These are phyloP conservation scores for Cladosporium halotolerans DNA, from an alignment of 2,329 filamentous ascomycete genomes.

Conservation along the genomic window DNA sequence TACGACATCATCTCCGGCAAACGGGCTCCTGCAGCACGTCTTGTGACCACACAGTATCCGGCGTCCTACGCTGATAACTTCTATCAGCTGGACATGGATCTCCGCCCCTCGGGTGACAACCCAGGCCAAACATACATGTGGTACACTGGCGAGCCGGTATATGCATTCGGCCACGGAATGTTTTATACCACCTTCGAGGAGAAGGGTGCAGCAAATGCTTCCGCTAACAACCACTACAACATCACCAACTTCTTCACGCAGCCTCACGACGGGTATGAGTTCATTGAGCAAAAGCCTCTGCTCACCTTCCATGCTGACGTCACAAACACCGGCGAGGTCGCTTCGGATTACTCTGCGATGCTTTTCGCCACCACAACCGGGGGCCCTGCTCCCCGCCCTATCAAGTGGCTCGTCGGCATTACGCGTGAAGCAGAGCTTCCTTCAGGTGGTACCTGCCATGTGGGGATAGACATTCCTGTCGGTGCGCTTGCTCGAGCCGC, in stretches of 20 bases:
- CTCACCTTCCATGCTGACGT: slow-evolving; percentile 32
- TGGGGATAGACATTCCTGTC: slow-evolving; percentile 33
- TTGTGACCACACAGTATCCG: slow-evolving; percentile 33
- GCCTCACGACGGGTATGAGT: slow-evolving; percentile 20
- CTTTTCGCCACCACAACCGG: slow-evolving; percentile 34
- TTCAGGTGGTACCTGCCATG: slow-evolving; percentile 11
- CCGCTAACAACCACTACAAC: slow-evolving; percentile 23
- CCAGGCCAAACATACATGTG: slow-evolving; percentile 42
- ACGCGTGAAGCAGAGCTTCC: slow-evolving; percentile 16
- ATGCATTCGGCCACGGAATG: slow-evolving; percentile 39
- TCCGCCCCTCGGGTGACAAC: slow-evolving; percentile 31
- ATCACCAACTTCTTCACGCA: slow-evolving; percentile 31
- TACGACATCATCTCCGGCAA: slow-evolving; percentile 39
- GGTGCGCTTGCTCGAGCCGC: slow-evolving; percentile 35
- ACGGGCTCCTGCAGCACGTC: slow-evolving; percentile 36
- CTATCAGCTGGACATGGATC: slow-evolving; percentile 21
- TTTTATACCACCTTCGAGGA: slow-evolving; percentile 39
- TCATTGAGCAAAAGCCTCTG: slow-evolving; percentile 32
- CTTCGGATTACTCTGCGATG: slow-evolving; percentile 39
- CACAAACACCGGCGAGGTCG: slow-evolving; percentile 31
- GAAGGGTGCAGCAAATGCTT: slow-evolving; percentile 10
- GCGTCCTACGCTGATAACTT: slow-evolving; percentile 32
- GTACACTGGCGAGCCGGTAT: slow-evolving; percentile 35
- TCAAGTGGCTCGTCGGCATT: slow-evolving; percentile 35
- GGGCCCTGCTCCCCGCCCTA: slow-evolving; percentile 37